These are phyloP conservation scores for Dactylellina haptotyla DNA, from an alignment of 2,329 filamentous ascomycete genomes.

Conservation along the genomic window DNA sequence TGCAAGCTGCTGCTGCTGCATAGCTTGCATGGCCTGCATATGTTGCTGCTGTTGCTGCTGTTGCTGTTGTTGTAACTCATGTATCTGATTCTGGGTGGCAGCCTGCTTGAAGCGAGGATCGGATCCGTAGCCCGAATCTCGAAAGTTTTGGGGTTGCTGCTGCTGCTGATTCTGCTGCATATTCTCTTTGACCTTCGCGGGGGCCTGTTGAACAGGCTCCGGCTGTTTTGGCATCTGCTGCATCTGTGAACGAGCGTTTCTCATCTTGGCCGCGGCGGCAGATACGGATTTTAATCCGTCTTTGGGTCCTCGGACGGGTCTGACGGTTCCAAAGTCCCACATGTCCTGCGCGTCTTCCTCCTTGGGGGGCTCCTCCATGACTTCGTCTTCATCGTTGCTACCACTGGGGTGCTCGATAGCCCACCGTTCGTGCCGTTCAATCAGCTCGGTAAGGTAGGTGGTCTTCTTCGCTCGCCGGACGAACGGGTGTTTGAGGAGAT, in stretches of 20 bases:
- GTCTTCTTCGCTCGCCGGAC: conserved; percentile 92
- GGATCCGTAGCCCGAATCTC: conserved; percentile 51
- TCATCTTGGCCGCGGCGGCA: conserved; percentile 58
- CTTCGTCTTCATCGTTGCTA: conserved; percentile 71
- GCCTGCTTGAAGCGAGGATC: conserved; percentile 65
- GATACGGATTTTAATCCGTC: conserved; percentile 49
- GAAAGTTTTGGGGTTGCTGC: conserved; percentile 40
- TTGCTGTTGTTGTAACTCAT: conserved; percentile 72
- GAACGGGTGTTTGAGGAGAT: conserved; percentile 88
- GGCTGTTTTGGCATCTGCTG: conserved; percentile 42
- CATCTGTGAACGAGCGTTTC: conserved; percentile 67
- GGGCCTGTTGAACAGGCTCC: conserved; percentile 6
- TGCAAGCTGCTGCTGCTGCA: conserved; percentile 53
- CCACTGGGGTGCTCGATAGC: conserved; percentile 75
- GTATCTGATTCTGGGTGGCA: conserved; percentile 69
- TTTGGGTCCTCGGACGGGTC: conserved; percentile 75
- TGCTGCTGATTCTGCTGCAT: conserved; percentile 23
- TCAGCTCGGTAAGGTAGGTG: conserved; percentile 94
- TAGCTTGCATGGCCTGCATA: conserved; percentile 54
- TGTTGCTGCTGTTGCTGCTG: conserved; percentile 59
- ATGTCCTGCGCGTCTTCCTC: conserved; percentile 78
- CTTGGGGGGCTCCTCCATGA: conserved; percentile 66
- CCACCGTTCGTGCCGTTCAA: conserved; percentile 90
- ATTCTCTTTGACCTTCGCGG: conserved; percentile 40
- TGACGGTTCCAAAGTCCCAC: conserved; percentile 98